Conservation (phyloP, 495 filamentous ascomycete genomes). For the Tuber melanosporum region DNA sequence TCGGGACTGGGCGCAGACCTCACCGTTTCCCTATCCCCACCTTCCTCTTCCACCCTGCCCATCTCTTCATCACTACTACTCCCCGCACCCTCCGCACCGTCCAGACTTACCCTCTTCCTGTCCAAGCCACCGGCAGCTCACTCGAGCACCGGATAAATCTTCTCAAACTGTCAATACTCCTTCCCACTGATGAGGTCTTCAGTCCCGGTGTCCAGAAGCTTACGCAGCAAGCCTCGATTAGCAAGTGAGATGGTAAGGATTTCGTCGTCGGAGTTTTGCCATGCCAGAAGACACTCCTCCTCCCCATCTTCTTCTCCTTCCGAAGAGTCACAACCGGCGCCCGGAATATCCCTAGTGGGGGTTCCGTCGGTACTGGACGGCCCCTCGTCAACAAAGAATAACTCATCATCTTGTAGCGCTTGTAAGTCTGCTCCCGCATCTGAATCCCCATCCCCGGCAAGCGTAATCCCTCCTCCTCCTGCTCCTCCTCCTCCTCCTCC, state of each 20-base stretch:
- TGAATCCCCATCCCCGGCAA: neutral
- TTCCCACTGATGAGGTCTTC: slow-evolving; percentile 81
- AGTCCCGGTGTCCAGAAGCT: slow-evolving; percentile 68
- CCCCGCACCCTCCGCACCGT: slow-evolving; percentile 35
- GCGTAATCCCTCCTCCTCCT: slow-evolving; percentile 27
- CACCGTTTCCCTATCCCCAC: slow-evolving; percentile 56
- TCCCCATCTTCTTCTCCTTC: neutral
- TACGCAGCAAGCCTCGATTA: slow-evolving; percentile 63
- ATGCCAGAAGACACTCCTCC: slow-evolving; percentile 39
- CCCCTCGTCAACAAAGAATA: slow-evolving; percentile 2
- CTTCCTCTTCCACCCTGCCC: slow-evolving; percentile 48
- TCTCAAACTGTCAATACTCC: slow-evolving; percentile 76
- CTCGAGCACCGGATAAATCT: slow-evolving; percentile 68
- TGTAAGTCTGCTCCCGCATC: slow-evolving; percentile 25
- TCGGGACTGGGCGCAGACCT: slow-evolving; percentile 68
- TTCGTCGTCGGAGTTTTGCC: slow-evolving; percentile 96
- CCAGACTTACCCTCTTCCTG: slow-evolving; percentile 53
- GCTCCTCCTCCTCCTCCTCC: too few relatives aligned
- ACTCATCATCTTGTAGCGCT: slow-evolving; percentile 35
- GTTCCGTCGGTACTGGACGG: slow-evolving; percentile 9
- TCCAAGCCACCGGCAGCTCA: slow-evolving; percentile 56
- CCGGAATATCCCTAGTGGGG: neutral
- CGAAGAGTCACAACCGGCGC: too few relatives aligned
- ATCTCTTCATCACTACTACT: slow-evolving; percentile 49
- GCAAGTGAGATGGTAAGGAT: slow-evolving; percentile 74